Base-by-base conservation (phyloP, 495 filamentous ascomycete genomes). In the Hypoxylon perforatum region DNA sequence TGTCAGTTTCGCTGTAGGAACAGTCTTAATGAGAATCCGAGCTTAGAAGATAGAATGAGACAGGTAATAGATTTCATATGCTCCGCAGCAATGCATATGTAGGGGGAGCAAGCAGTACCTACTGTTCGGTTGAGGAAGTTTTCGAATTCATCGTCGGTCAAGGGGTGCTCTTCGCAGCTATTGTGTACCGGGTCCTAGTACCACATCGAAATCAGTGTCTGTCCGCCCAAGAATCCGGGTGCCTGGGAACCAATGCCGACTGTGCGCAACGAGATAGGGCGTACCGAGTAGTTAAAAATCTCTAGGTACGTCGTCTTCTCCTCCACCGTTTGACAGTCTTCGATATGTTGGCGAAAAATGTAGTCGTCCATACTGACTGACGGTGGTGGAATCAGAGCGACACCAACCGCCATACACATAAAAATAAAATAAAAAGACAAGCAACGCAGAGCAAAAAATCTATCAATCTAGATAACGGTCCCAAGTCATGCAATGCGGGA, bases 301-400 rank as follows among this genome's bases (percentile, higher is more conserved):
- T 86, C 83, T 17, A 86, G 63, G 61, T 84, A 86, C 28, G 73
- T 75, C 17, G 83, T 86, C 17, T 67, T 71, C 62, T 86, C 84
- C 19, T 65, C 50, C 11, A 85, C 81, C 12, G 65, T 53, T 45
- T 73, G 74, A 66, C 78, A 85, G n/a, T 74, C 41, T 2, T 70
- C 55, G 45, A 86, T 75, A 48, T 83, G 75, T 1, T 49, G 19
- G 49, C 73, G 67, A 45, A 86, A 86, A 69, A 85, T 77, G 62
- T 85, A 86, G 65, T 85, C 78, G 69, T 86, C 84, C 84, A 86
- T 86, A 30, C 61, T 73, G 56, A 53, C n/a, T n/a, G n/a, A n/a
- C n/a, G n/a, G n/a, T 42, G 56, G 38, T 33, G 18, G 25, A 28
- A 8, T 25, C 41, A 22, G 25, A 47, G 36, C 44, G 18, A 22